These are phyloP conservation scores for Fusarium paranaense DNA, from an alignment of 2,329 filamentous ascomycete species.

Conservation along the genomic window DNA sequence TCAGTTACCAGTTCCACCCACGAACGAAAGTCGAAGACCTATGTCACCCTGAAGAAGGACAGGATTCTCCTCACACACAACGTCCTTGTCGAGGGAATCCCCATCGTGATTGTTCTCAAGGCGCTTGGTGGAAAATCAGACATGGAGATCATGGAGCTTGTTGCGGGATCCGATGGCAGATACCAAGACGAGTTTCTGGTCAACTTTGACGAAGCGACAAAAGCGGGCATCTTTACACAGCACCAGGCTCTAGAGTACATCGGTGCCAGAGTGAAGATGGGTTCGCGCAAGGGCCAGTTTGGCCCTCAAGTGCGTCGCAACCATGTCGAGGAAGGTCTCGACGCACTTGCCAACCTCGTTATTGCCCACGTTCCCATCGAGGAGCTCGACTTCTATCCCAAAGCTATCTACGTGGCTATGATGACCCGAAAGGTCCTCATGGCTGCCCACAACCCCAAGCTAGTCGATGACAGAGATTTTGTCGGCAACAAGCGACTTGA, in stretches of 20 bases:
- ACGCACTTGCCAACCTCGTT: constrained; percentile 91
- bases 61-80: constrained; percentile 92
- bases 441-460: constrained; percentile 87
- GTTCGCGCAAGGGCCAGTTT: constrained; percentile 71
- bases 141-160: constrained; percentile 92
- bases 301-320: constrained; percentile 74
- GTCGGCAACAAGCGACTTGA: constrained; percentile 98
- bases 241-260: constrained; percentile 96
- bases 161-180: constrained; percentile 85
- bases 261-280: constrained; percentile 88
- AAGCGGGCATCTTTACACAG: constrained; percentile 88
- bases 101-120: constrained; percentile 92
- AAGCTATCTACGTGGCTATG: constrained; percentile 94
- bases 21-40: constrained; percentile 97
- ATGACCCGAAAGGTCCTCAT: constrained; percentile 98
- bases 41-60: constrained; percentile 94
- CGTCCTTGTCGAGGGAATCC: constrained; percentile 91
- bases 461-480: constrained; percentile 97
- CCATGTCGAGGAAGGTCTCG: constrained; percentile 89
- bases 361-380: constrained; percentile 95
- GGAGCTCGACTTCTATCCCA: constrained; percentile 94
- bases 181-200: constrained; percentile 96
- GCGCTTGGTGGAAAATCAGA: constrained; percentile 94
- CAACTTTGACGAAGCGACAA: constrained; percentile 93
- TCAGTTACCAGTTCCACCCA: constrained; percentile 98